Percentiles rank a stretch among this genome's conserved stretches.
Evolutionary conservation across 2,329 filamentous ascomycete genomes (phyloP).

Genomic region (Neonectria coccinea): DNA sequence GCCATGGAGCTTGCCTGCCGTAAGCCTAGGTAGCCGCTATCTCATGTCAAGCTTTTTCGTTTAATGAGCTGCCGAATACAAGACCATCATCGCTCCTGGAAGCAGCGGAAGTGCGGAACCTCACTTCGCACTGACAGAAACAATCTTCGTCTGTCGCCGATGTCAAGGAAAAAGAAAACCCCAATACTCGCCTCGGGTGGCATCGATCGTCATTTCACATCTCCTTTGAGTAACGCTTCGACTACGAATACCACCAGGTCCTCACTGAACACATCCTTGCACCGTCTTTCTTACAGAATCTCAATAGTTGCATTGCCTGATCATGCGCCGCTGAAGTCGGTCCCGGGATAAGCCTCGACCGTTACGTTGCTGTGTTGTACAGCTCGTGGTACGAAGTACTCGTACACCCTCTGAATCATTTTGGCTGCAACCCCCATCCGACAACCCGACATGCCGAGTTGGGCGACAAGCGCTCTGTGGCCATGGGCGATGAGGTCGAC

Average conservation of each 20-base stretch:
- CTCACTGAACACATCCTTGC: neutral
- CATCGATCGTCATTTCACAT: conserved; percentile 17
- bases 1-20: conserved; percentile 8
- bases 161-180: conserved; percentile 1
- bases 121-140: conserved; percentile 6
- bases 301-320: neutral
- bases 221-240: conserved; percentile 1
- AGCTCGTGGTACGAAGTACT: neutral
- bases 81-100: neutral
- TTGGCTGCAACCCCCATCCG: conserved; percentile 14
- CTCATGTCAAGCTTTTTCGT: conserved; percentile 16
- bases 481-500: conserved; percentile 22
- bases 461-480: conserved; percentile 10
- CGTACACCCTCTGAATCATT: conserved; percentile 11
- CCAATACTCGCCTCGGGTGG: neutral
- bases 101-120: conserved; percentile 4
- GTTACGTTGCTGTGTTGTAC: conserved; percentile 13
- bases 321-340: conserved; percentile 11
- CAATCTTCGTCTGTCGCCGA: neutral
- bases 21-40: neutral
- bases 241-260: conserved; percentile 1
- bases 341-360: conserved; percentile 15
- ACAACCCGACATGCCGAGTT: conserved; percentile 8
- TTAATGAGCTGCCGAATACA: neutral
- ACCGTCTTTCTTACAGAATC: conserved; percentile 3